These are phyloP conservation scores for Heliamphora pulchella DNA, from an alignment of 179 eudicot genomes.

Conservation along the genomic window DNA sequence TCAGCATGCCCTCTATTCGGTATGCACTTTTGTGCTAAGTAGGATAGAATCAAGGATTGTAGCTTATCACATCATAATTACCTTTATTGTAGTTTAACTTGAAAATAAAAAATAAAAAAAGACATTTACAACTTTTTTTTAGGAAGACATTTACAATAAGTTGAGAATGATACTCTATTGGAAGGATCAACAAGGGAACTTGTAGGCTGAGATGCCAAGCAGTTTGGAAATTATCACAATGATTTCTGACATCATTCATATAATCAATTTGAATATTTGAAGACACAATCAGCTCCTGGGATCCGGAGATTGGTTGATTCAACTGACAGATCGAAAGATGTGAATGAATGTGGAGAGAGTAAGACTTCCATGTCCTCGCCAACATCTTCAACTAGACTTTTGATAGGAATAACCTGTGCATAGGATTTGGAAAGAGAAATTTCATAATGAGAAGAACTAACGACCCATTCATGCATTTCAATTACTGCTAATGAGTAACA, in stretches of 20 bases:
- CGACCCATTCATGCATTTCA: not conserved
- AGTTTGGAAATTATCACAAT: not conserved
- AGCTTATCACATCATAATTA: too few species aligned
- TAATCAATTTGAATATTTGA: conserved; percentile 16
- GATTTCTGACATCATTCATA: not conserved
- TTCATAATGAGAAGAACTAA: not conserved
- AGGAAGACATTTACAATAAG: too few species aligned
- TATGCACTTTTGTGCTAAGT: too few species aligned
- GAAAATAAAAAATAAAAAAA: too few species aligned
- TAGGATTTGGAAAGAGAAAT: not conserved
- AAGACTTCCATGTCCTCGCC: conserved; percentile 26
- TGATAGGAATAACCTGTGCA: conserved; percentile 39
- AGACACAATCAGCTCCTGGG: not conserved
- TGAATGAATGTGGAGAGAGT: conserved; percentile 38
- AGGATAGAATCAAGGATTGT: too few species aligned
- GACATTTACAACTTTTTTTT: too few species aligned
- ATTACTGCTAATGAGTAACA: not conserved
- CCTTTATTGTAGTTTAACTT: too few species aligned
- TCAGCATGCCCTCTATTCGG: too few species aligned
- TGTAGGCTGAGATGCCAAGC: not conserved
- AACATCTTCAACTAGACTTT: conserved; percentile 20
- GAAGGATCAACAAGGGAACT: too few species aligned
- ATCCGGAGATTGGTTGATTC: conserved; percentile 9
- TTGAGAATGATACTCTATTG: too few species aligned
- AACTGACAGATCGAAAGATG: conserved; percentile 35